Conservation (phyloP, 2,329 filamentous ascomycete species). For the Sporothrix brasiliensis region DNA sequence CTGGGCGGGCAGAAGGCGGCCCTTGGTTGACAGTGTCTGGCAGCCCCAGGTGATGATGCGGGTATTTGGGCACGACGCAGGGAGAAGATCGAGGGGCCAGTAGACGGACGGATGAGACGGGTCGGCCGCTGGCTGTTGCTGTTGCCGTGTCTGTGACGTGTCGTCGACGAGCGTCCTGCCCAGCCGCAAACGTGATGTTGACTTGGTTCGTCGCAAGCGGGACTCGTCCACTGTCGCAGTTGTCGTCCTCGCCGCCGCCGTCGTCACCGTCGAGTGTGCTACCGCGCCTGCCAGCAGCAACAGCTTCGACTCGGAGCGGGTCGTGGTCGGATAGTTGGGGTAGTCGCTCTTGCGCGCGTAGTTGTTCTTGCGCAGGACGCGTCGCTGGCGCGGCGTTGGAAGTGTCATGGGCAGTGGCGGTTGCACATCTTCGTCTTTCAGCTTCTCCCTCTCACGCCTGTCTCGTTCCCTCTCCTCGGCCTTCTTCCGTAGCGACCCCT, state of each 20-base stretch:
- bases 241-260: background rate
- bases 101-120: slow-evolving; percentile 34
- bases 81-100: slow-evolving; percentile 43
- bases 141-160: slow-evolving; percentile 18
- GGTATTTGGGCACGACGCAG: slow-evolving; percentile 40
- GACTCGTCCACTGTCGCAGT: slow-evolving; percentile 3
- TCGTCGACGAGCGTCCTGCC: slow-evolving; percentile 22
- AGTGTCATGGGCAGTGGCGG: background rate
- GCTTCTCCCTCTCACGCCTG: background rate
- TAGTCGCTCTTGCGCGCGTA: background rate
- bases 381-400: slow-evolving; percentile 22
- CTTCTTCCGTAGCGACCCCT: background rate
- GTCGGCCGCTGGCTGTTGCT: slow-evolving; percentile 7
- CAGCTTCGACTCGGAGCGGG: slow-evolving; percentile 30
- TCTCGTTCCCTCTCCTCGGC: background rate
- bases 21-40: slow-evolving; percentile 38
- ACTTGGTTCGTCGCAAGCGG: slow-evolving; percentile 32
- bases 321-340: slow-evolving; percentile 3
- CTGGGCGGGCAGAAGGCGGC: slow-evolving; percentile 39
- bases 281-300: background rate
- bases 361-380: slow-evolving; percentile 30
- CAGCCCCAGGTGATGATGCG: slow-evolving; percentile 43
- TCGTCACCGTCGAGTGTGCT: no score
- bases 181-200: slow-evolving; percentile 36
- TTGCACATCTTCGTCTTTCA: slow-evolving; percentile 15